Evolutionary conservation across 257 asterid genomes (phyloP), one percentile per base, ranked within the genome.

Genomic region (Scutellaria barbata): DNA sequence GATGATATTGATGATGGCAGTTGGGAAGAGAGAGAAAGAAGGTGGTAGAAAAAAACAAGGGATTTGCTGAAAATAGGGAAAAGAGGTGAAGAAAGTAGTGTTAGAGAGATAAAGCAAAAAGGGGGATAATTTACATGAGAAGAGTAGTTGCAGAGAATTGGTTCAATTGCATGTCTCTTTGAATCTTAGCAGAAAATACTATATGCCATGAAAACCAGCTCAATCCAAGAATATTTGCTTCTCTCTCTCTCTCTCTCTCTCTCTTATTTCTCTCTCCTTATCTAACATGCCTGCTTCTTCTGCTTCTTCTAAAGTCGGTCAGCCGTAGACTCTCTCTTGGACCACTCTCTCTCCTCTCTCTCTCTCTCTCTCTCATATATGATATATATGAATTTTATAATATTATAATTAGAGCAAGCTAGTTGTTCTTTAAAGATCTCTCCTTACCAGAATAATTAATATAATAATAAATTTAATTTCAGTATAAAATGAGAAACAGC

Each of bases 241-340:
- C 30, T 58, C 51, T 65, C 42, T 65, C 72, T 64, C 6, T 63
- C 47, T 71, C 35, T 68, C 68, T 82, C 68, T 48, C 53, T 68
- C 69, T 74, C 55, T 41, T 68, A 70, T 82, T 70, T 48, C 53
- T 68, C 69, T 74, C 55, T 73, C 77, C 81, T 77, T 81, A 66
- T 71, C 75, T 81, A 76, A 84, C 88, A 85, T 85, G 88, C 80
- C 84, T 66, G 81, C 81, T 82, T 43, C 80, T 84, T 76, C 84
- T 66, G 81, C 81, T 82, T 43, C 80, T 84, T 76, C 84, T 78
- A 76, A 75, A 84, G 86, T 81, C 88, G 90, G 96, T 82, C 87
- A 89, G 92, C 90, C 85, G 80, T 82, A 76, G 86, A 85, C 95
- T 87, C 47, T 42, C 47, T 42, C 47, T 42, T 41, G 10, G 10